phyloP scores from a whole-genome alignment of 768 basidiomycete genomes.

The Naganishia onofrii region DNA sequence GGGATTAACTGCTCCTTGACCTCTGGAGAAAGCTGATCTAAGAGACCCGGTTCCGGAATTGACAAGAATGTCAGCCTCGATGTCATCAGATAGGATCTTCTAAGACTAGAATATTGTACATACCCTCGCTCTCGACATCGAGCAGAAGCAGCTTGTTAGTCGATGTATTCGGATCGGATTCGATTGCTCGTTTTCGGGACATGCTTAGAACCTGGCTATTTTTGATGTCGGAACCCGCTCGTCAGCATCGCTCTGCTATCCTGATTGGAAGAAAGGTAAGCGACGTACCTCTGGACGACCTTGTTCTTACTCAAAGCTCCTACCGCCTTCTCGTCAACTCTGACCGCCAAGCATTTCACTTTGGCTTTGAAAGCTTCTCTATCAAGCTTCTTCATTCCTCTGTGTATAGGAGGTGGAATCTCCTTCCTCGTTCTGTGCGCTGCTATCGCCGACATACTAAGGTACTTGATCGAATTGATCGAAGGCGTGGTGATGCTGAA shows the following conservation, averaged over 20 bases:
- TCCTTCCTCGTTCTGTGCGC: not conserved
- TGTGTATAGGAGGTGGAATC: slow-evolving; percentile 57
- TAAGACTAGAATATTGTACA: slow-evolving; percentile 48
- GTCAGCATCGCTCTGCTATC: slow-evolving; percentile 14
- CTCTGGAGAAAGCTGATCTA: slow-evolving; percentile 12
- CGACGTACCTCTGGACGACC: slow-evolving; percentile 40
- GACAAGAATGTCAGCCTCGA: no score
- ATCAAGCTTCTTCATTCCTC: slow-evolving; percentile 57
- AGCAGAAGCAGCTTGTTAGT: slow-evolving; percentile 69
- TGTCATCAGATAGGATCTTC: not conserved
- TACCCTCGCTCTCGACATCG: slow-evolving; percentile 61
- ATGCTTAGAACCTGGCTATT: slow-evolving; percentile 14
- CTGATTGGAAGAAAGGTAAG: slow-evolving; percentile 10
- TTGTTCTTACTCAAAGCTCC: slow-evolving; percentile 54
- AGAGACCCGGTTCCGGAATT: no score
- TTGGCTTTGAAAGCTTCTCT: slow-evolving; percentile 64
- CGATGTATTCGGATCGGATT: slow-evolving; percentile 25
- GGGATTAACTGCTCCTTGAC: slow-evolving; percentile 58
- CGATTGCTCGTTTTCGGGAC: slow-evolving; percentile 36
- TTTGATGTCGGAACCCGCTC: not conserved
- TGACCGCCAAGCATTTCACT: slow-evolving; percentile 67
- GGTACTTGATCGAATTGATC: not conserved
- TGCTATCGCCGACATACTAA: not conserved
- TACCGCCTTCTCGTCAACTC: slow-evolving; percentile 62
- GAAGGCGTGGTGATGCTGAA: not conserved